Conservation (phyloP, 139 green algal genomes). For the Volvox africanus region DNA sequence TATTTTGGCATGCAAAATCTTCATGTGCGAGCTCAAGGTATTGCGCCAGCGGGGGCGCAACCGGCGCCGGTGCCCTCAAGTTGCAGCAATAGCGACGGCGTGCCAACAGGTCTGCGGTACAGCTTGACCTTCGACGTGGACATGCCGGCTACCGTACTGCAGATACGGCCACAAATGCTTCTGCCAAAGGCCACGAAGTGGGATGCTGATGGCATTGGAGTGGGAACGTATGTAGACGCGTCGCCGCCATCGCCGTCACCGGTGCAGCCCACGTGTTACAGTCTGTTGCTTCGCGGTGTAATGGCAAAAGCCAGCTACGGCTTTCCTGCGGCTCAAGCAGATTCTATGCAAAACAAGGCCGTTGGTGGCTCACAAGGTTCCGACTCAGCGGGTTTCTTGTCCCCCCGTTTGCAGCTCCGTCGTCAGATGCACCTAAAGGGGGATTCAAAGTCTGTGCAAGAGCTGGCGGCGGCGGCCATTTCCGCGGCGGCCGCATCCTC, state of each 20-base stretch:
- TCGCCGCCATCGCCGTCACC: neutral
- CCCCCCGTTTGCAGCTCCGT: neutral
- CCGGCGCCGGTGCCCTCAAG: neutral
- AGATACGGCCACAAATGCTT: neutral
- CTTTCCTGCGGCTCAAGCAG: neutral
- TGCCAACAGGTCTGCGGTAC: neutral
- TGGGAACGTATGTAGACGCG: neutral
- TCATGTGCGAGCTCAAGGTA: neutral
- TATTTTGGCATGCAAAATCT: neutral
- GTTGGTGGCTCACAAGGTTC: neutral
- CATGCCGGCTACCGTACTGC: neutral
- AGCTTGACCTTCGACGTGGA: neutral
- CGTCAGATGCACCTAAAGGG: neutral
- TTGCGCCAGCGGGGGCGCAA: neutral
- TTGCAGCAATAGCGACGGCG: neutral
- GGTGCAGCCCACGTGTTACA: constrained; percentile 9
- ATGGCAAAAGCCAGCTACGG: neutral
- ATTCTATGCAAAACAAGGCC: neutral
- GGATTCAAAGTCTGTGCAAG: neutral
- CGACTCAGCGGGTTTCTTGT: neutral
- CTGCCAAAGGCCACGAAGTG: neutral
- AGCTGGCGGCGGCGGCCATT: neutral
- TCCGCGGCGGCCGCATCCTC: neutral
- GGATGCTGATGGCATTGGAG: neutral
- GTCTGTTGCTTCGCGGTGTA: neutral